phyloP scores from a whole-genome alignment of 129 eudicot genomes.

The Flaveria bidentis region DNA sequence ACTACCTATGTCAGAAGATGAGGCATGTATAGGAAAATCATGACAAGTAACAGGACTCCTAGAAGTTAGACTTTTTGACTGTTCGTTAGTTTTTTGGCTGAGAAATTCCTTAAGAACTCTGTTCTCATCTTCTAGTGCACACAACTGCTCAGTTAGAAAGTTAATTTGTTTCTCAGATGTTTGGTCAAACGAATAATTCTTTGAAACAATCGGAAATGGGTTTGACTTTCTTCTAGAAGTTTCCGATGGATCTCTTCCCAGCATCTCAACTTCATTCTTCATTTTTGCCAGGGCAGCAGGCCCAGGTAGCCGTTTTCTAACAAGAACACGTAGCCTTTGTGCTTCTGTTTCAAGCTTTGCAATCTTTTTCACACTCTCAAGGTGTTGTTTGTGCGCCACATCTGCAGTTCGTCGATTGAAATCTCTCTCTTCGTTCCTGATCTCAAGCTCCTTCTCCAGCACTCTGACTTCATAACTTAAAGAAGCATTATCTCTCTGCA shows the following conservation, averaged over 20 bases:
- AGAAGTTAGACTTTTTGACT: conserved; percentile 33
- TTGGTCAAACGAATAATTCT: conserved; percentile 44
- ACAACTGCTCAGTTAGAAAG: conserved; percentile 57
- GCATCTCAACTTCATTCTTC: conserved; percentile 77
- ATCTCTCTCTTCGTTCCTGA: conserved; percentile 87
- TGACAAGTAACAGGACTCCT: conserved; percentile 19
- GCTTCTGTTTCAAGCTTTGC: conserved; percentile 83
- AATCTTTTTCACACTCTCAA: conserved; percentile 68
- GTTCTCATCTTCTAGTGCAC: conserved; percentile 73
- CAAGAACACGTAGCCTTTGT: conserved; percentile 76
- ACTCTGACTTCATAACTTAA: conserved; percentile 75
- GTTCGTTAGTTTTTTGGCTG: conserved; percentile 43
- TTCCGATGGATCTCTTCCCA: conserved; percentile 55
- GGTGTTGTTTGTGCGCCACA: conserved; percentile 71
- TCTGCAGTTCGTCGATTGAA: conserved; percentile 72
- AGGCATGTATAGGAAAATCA: conserved; percentile 43
- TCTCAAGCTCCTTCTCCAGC: conserved; percentile 86
- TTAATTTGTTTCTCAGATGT: conserved; percentile 48
- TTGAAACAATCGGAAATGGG: conserved; percentile 41
- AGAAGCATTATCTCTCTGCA: conserved; percentile 71
- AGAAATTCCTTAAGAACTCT: conserved; percentile 60
- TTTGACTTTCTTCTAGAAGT: conserved; percentile 54
- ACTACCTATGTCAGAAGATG: conserved; percentile 68
- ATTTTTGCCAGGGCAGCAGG: conserved; percentile 82
- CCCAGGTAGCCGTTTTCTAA: conserved; percentile 84